Evolutionary conservation across 257 asterid species (phyloP).

Genomic region (Solanum paucissectum): DNA sequence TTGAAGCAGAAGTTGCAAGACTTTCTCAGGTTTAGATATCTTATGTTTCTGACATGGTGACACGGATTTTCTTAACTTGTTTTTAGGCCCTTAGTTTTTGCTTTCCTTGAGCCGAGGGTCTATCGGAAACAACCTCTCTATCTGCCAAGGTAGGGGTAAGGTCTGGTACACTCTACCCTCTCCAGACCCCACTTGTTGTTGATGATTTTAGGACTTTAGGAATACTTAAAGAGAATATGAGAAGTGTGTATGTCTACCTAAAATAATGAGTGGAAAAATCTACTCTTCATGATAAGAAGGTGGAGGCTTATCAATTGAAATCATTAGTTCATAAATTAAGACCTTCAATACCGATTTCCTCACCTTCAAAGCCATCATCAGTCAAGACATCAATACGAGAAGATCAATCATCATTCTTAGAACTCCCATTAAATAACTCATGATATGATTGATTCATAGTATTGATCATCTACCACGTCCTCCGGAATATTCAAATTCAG

Average conservation of each 20-base stretch:
- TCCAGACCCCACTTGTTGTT: not conserved
- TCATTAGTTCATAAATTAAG: not conserved
- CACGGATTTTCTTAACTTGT: not conserved
- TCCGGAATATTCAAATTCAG: not conserved
- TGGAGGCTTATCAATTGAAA: not conserved
- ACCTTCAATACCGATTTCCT: not conserved
- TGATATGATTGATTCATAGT: not conserved
- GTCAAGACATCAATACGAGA: not conserved
- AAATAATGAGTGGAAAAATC: not conserved
- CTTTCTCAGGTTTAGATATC: slow-evolving; percentile 40
- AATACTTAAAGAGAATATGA: not conserved
- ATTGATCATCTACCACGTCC: not conserved
- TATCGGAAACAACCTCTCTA: too few species aligned
- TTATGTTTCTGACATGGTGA: not conserved
- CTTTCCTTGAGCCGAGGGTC: not conserved
- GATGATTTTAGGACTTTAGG: not conserved
- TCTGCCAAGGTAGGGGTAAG: too few species aligned
- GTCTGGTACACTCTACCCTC: not conserved
- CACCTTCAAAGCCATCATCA: not conserved
- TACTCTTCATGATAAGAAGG: not conserved
- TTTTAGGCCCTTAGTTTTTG: not conserved
- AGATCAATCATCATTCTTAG: not conserved
- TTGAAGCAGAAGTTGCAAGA: slow-evolving; percentile 41
- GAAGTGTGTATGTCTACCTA: not conserved
- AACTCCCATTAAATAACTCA: not conserved